Evolutionary conservation across 2,329 filamentous ascomycete species (phyloP), one percentile per base, ranked within the genome.

Genomic region (Colletotrichum gloeosporioides): DNA sequence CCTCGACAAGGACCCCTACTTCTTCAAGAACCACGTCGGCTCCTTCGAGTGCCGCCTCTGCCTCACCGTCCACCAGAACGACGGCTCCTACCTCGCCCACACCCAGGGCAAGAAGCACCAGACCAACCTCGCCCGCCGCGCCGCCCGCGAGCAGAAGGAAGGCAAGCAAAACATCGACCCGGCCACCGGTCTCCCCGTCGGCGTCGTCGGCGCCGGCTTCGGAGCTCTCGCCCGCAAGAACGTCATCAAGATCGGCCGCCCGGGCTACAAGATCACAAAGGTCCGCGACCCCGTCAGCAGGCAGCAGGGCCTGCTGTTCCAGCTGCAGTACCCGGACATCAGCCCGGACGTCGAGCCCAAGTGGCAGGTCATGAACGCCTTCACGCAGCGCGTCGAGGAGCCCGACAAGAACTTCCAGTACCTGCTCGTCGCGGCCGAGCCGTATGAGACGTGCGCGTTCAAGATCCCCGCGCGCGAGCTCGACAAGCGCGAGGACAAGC

Each of bases 21-120:
- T 99, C 90, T 99, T 99, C 93, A 98, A 98, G 86, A 99, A 99
- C 89, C 96, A 99, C 86, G 95, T 99, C 81, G 97, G 97, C 83
- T 97, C 94, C 82, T 99, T 98, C 87, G 97, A 99, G 87, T 99
- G 97, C 86, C 95, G 97, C 34, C 94, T 99, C 55, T 99, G 97
- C 83, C 89, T 99, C 31, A 99, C 97, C 0, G 96, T 99, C 6
- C 97, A 99, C 90, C 97, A 99, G 83, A 99, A 99, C 85, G 97
- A 99, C 88, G 97, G 97, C 78, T 98, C 96, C 64, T 99, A 99
- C 87, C 95, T 99, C 79, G 97, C 97, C 2, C 97, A 99, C 87
- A 99, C 97, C 5, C 97, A 99, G 87, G 97, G 97, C 75, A 95
- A 97, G 84, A 99, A 99, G 88, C 97, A 99, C 87, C 97, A 99